Evolutionary conservation across 2,329 filamentous ascomycete species (phyloP).

Genomic region (Allantophomopsis lycopodina): DNA sequence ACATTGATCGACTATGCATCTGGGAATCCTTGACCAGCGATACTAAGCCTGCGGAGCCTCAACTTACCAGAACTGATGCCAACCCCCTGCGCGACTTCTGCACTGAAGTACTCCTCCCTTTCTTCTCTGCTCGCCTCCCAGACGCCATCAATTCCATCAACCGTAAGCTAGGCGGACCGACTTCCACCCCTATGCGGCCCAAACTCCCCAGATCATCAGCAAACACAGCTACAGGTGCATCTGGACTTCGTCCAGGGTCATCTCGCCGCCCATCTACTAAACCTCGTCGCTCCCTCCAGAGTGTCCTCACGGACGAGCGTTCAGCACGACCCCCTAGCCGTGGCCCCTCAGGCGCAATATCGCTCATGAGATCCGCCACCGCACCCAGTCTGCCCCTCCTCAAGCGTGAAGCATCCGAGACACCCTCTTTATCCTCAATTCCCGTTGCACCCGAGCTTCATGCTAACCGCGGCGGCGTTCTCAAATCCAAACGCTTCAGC

Average conservation of each 20-base stretch:
- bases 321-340: constrained; percentile 37
- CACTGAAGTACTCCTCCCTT: constrained; percentile 67
- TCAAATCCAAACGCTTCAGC: constrained; percentile 28
- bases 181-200: constrained; percentile 35
- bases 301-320: constrained; percentile 46
- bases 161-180: constrained; percentile 62
- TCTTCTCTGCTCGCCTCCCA: constrained; percentile 67
- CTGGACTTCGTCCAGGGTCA: constrained; percentile 35
- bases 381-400: constrained; percentile 43
- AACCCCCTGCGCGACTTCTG: constrained; percentile 67
- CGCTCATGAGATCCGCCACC: constrained; percentile 55
- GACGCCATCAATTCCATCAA: constrained; percentile 57
- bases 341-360: constrained; percentile 42
- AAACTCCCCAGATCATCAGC: constrained; percentile 33
- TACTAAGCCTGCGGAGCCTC: constrained; percentile 21
- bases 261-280: constrained; percentile 32
- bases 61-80: constrained; percentile 6
- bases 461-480: constrained; percentile 19
- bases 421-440: constrained; percentile 32
- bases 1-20: constrained; percentile 68
- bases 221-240: constrained; percentile 24
- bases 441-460: constrained; percentile 21
- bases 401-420: constrained; percentile 58
- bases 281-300: constrained; percentile 39
- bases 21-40: constrained; percentile 55